A percentile compares a stretch with the other conserved stretches of the same genome.
These are phyloP conservation scores for Irpex sp. DNA, from an alignment of 1,284 basidiomycete species.

Conservation along the genomic window DNA sequence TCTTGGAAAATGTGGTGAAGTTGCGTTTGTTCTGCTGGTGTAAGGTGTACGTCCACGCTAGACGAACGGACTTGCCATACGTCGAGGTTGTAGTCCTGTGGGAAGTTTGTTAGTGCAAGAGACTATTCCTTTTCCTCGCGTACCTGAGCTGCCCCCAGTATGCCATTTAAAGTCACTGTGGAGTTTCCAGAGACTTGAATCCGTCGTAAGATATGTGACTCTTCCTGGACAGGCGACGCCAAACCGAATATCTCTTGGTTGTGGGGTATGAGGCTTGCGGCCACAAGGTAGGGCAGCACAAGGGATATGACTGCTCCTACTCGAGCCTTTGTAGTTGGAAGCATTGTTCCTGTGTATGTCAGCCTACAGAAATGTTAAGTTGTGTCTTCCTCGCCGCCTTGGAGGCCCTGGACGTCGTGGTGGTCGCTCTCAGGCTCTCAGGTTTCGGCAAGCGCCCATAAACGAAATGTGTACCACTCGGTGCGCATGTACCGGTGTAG, in stretches of 20 bases:
- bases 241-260: background rate
- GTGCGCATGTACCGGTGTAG: too few species aligned
- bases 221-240: background rate
- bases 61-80: conserved; percentile 26
- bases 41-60: conserved; percentile 22
- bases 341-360: background rate
- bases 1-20: background rate
- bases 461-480: too few species aligned
- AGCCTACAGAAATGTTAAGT: too few species aligned
- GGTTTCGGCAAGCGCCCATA: too few species aligned
- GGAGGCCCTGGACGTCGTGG: too few species aligned
- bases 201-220: conserved; percentile 3
- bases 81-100: conserved; percentile 22
- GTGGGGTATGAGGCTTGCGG: background rate
- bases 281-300: background rate
- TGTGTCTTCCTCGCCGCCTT: too few species aligned
- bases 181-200: conserved; percentile 5
- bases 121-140: background rate
- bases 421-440: too few species aligned
- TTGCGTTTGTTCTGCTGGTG: conserved; percentile 1
- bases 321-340: background rate
- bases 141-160: conserved; percentile 18
- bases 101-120: background rate
- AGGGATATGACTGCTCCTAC: background rate
- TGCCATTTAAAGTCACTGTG: conserved; percentile 9